Conservation (phyloP, 2,329 filamentous ascomycete species). For the Colletotrichum incanum region DNA sequence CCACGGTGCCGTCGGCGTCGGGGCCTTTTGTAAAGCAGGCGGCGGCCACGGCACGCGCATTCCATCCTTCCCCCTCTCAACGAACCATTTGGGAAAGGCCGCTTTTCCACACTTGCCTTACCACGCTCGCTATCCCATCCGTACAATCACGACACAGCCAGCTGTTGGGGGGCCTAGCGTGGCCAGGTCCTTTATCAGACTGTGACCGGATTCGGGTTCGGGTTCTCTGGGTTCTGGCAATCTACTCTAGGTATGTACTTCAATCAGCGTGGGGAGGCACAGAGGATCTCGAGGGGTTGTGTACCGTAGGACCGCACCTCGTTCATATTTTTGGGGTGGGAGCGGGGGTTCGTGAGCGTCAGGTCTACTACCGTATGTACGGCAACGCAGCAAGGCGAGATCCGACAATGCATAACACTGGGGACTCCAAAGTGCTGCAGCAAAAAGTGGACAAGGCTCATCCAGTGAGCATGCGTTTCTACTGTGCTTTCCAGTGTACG, state of each 20-base stretch:
- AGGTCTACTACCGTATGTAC: neutral
- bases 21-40: conserved; percentile 22
- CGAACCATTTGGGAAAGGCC: neutral
- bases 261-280: neutral
- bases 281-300: too few species aligned
- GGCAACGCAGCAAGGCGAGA: conserved; percentile 23
- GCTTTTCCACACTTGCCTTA: neutral
- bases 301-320: neutral
- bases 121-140: neutral
- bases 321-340: neutral
- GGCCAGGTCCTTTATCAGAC: too few species aligned
- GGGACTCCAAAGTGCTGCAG: neutral
- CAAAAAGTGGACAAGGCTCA: neutral
- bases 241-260: neutral
- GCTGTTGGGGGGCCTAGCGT: neutral
- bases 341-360: neutral
- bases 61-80: neutral
- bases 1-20: conserved; percentile 29
- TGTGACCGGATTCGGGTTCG: too few species aligned
- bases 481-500: neutral
- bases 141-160: neutral
- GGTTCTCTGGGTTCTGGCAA: neutral
- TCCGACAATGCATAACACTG: conserved; percentile 20
- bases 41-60: conserved; percentile 15
- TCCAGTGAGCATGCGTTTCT: neutral